phyloP scores from a whole-genome alignment of 1,284 basidiomycete genomes.

The Papiliotrema flavescens region DNA sequence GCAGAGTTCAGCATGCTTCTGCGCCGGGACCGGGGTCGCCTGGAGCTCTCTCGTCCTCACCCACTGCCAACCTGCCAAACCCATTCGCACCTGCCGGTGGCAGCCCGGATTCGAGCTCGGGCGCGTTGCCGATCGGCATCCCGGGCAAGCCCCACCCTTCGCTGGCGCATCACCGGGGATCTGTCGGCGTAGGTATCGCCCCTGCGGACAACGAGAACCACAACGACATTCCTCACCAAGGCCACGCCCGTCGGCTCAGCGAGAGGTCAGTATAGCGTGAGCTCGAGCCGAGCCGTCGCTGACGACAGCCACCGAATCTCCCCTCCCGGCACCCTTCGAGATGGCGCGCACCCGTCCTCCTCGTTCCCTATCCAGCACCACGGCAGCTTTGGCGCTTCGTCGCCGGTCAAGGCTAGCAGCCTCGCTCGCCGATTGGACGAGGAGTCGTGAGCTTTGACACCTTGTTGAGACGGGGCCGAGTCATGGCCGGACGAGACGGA shows the following conservation, averaged over 20 bases:
- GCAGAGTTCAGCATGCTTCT: slow-evolving; percentile 47
- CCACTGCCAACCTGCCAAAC: slow-evolving; percentile 27
- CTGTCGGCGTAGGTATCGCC: slow-evolving; percentile 42
- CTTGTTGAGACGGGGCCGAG: background rate
- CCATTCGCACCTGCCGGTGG: slow-evolving; percentile 14
- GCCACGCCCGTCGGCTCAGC: slow-evolving; percentile 26
- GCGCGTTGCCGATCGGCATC: slow-evolving; percentile 13
- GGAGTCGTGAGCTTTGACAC: slow-evolving; percentile 15
- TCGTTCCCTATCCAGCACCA: slow-evolving; percentile 43
- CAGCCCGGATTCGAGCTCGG: slow-evolving; percentile 7
- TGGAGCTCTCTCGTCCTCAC: slow-evolving; percentile 41
- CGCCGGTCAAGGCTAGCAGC: slow-evolving; percentile 45
- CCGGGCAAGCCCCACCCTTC: background rate
- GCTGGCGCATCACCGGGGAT: background rate
- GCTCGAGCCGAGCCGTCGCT: background rate
- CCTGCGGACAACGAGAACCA: slow-evolving; percentile 37
- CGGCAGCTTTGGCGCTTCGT: slow-evolving; percentile 31
- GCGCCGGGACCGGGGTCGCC: slow-evolving; percentile 28
- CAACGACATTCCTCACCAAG: slow-evolving; percentile 32
- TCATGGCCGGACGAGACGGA: too few relatives aligned
- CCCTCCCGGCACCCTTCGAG: slow-evolving; percentile 38
- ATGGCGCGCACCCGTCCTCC: slow-evolving; percentile 24
- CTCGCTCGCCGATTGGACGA: slow-evolving; percentile 41
- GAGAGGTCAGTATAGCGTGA: slow-evolving; percentile 29
- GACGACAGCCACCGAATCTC: slow-evolving; percentile 32